Conservation (phyloP, 148 eudicot genomes). For the Heliosperma pusillum region DNA sequence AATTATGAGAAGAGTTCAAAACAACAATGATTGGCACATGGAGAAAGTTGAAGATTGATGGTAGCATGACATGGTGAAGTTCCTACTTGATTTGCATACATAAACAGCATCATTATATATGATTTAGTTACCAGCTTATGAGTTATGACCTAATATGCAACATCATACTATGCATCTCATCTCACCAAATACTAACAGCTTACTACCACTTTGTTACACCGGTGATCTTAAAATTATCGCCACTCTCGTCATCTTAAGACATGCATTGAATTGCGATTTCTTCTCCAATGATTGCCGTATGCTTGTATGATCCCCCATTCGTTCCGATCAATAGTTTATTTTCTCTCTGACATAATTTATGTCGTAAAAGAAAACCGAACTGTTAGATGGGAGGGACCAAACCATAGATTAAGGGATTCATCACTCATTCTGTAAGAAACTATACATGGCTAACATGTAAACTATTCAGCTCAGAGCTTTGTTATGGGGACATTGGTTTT, state of each 20-base stretch:
- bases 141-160: slow-evolving; percentile 30
- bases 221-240: neutral
- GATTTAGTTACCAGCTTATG: slow-evolving; percentile 32
- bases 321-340: no score
- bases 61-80: slow-evolving; percentile 26
- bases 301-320: no score
- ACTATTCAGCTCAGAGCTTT: no score
- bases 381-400: no score
- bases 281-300: no score
- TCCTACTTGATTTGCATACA: slow-evolving; percentile 13
- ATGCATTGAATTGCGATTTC: neutral
- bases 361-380: no score
- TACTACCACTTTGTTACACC: neutral
- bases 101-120: slow-evolving; percentile 17
- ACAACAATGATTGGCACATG: slow-evolving; percentile 39
- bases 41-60: slow-evolving; percentile 26
- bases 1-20: slow-evolving; percentile 7
- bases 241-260: slow-evolving; percentile 4
- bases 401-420: no score
- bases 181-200: slow-evolving; percentile 20
- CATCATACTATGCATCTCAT: slow-evolving; percentile 21
- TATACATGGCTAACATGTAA: no score
- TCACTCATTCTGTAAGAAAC: no score
- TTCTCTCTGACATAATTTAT: no score
- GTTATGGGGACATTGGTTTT: no score